Evolutionary conservation across 805 yeast genomes (phyloP), one percentile per base, ranked within the genome.

Genomic region (Nakazawaea ishiwadae): DNA sequence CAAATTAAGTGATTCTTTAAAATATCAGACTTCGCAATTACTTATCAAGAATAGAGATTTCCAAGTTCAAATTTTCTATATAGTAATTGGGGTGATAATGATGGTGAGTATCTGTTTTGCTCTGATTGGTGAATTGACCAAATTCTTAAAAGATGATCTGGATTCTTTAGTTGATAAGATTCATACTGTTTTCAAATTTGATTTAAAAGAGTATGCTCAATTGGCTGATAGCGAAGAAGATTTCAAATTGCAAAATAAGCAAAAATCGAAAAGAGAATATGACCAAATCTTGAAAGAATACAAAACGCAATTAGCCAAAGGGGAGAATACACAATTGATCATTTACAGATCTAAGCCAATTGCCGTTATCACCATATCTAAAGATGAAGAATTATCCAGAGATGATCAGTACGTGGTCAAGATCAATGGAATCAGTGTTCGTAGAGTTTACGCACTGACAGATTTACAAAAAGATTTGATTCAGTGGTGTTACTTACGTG

Each of bases 341-440:
- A 55, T 74, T 14, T 84, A 84, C 62, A 74, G 90, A 53, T 75
- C 74, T n/a, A 66, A 80, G 1, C 90, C 93, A 14, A 79, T 85
- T 54, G 88, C 89, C 0, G 64, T 80, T 28, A 65, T 73, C 23
- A 69, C 81, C 0, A 44, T 66, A 9, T 44, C 39, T 11, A 48
- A 35, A 9, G 55, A 62, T 30, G 65, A 71, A n/a, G 66, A 69
- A 8, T 52, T 68, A 37, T 62, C 73, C 0, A 58, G 68, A 7
- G 60, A 61, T 18, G 61, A 65, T 12, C 59, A 67, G 20, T 69
- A 73, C 47, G 68, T 68, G 16, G 74, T 81, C 44, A 69, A 66
- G 26, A 77, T 82, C 35, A 66, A 79, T 5, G 75, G 79, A 5
- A 53, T 77, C 15, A 84, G 84, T 44, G 75, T 82, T 35, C 75